These are phyloP conservation scores for Paralagenidium karlingii DNA, from an alignment of 352 stramenopile genomes.

Conservation along the genomic window DNA sequence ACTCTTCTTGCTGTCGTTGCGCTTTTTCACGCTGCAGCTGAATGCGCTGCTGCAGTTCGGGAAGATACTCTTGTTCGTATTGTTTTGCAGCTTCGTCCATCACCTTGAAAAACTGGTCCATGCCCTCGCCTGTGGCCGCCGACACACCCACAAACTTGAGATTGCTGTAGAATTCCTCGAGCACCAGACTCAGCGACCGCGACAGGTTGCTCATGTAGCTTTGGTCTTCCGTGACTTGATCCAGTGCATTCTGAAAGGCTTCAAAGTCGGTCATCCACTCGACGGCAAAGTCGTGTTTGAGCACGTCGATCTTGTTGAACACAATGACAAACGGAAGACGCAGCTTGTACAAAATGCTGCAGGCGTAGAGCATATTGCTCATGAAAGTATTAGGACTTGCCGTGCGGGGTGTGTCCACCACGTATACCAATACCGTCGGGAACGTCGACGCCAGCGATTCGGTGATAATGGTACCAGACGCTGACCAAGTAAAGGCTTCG, in stretches of 20 bases:
- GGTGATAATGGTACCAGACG: slow-evolving; percentile 96
- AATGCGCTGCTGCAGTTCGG: slow-evolving; percentile 55
- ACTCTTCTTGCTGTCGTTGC: slow-evolving; percentile 25
- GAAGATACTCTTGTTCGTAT: slow-evolving; percentile 83
- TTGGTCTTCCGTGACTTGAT: slow-evolving; percentile 81
- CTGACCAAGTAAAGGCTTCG: slow-evolving; percentile 99
- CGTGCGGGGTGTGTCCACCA: slow-evolving; percentile 96
- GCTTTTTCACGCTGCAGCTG: slow-evolving; percentile 40
- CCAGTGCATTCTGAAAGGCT: slow-evolving; percentile 93
- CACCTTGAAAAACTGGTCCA: slow-evolving; percentile 89
- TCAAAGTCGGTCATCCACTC: slow-evolving; percentile 99
- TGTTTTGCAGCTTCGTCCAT: slow-evolving; percentile 78
- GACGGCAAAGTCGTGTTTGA: slow-evolving; percentile 88
- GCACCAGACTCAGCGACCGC: slow-evolving; percentile 78
- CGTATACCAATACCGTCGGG: slow-evolving; percentile 96
- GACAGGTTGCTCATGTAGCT: slow-evolving; percentile 90
- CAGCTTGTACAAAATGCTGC: slow-evolving; percentile 95
- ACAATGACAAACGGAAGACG: slow-evolving; percentile 94
- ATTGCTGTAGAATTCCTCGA: slow-evolving; percentile 92
- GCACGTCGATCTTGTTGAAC: slow-evolving; percentile 98
- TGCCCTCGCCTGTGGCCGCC: slow-evolving; percentile 91
- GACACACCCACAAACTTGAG: slow-evolving; percentile 91
- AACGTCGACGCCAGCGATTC: slow-evolving; percentile 95
- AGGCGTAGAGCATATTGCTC: slow-evolving; percentile 99
- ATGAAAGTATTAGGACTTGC: slow-evolving; percentile 98